Evolutionary conservation across 257 asterid genomes (phyloP).

Genomic region (Paraleonurus japonicus): DNA sequence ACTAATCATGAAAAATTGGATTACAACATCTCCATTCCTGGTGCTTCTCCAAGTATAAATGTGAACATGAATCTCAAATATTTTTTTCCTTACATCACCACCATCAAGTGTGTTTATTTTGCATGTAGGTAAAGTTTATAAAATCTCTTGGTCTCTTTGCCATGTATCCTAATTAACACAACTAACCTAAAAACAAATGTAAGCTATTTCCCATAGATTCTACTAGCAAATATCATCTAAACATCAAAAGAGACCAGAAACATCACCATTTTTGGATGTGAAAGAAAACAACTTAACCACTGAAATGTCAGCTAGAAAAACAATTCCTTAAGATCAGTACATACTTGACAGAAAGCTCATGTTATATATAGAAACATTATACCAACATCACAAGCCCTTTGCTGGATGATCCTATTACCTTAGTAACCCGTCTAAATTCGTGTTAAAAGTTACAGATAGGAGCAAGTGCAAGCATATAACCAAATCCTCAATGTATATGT

Average conservation of each 20-base stretch:
- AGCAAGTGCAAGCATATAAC: not conserved
- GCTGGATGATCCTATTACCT: not conserved
- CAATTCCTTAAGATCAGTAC: not conserved
- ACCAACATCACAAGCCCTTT: not conserved
- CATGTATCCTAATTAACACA: not conserved
- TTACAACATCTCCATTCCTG: not conserved
- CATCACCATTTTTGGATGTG: not conserved
- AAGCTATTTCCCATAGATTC: not conserved
- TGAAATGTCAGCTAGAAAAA: not conserved
- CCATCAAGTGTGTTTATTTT: not conserved
- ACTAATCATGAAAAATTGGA: not conserved
- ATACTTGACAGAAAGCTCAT: not conserved
- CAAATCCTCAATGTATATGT: not conserved
- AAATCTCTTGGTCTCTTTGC: not conserved
- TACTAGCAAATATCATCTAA: not conserved
- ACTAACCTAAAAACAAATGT: not conserved
- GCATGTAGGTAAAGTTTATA: not conserved
- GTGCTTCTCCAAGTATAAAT: constrained; percentile 4
- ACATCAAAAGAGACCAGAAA: not conserved
- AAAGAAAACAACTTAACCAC: not conserved
- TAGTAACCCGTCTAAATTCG: not conserved
- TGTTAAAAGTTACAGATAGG: not conserved
- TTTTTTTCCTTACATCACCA: not conserved
- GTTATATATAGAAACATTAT: not conserved
- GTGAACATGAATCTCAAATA: not conserved